These are phyloP conservation scores for Ceratocystis lukuohia DNA, from an alignment of 2,329 filamentous ascomycete species.

Conservation along the genomic window DNA sequence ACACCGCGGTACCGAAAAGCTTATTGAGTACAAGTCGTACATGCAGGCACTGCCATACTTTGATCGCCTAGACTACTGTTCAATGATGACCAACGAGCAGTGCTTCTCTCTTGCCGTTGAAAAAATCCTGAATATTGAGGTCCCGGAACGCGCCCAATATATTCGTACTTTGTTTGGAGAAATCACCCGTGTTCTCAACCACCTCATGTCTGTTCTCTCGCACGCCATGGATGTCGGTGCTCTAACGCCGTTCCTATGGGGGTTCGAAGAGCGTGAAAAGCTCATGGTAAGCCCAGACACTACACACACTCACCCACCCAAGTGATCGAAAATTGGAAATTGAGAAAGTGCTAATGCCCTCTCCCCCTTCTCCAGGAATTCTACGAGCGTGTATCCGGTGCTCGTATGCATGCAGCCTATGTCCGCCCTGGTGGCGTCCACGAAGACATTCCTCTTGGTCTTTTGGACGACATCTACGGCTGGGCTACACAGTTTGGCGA, in stretches of 20 bases:
- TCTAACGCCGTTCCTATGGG: conserved; percentile 96
- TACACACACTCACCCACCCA: not conserved
- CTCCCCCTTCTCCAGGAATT: conserved; percentile 59
- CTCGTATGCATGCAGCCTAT: conserved; percentile 92
- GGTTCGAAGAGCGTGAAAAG: conserved; percentile 99
- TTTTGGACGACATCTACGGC: conserved; percentile 98
- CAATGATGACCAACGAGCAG: conserved; percentile 99
- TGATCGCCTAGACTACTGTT: conserved; percentile 95
- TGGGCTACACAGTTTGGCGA: conserved; percentile 99
- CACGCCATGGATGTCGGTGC: conserved; percentile 99
- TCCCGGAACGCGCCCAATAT: conserved; percentile 90
- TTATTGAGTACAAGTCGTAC: conserved; percentile 99
- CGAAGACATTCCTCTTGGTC: conserved; percentile 83
- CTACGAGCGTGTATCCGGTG: conserved; percentile 97
- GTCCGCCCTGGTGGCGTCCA: conserved; percentile 92
- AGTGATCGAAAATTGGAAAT: not conserved
- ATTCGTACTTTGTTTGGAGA: conserved; percentile 94
- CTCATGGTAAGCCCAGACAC: conserved; percentile 61
- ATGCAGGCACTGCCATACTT: conserved; percentile 97
- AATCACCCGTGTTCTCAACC: conserved; percentile 87
- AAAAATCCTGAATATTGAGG: conserved; percentile 94
- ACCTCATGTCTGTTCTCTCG: conserved; percentile 92
- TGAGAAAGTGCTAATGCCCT: not conserved
- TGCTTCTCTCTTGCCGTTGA: conserved; percentile 91
- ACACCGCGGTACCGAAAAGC: conserved; percentile 95